Base-by-base conservation (phyloP, 495 filamentous ascomycete genomes). In the Gamarada debralockiae region DNA sequence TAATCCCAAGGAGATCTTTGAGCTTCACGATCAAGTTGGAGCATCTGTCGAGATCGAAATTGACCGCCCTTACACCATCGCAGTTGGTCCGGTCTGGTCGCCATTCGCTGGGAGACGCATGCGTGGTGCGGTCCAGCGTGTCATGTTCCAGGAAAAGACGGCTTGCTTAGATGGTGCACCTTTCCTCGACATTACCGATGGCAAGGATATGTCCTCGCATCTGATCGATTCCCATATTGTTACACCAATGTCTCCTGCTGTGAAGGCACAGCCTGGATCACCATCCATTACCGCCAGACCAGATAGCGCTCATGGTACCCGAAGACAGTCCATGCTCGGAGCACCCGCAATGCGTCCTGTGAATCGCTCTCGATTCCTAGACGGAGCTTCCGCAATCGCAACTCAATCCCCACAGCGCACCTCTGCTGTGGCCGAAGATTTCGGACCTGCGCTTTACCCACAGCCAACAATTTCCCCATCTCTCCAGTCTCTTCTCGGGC, bases 1-100 rank as follows among this genome's bases (percentile, higher is more conserved):
- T 57, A 91, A 90, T 58, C 89, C 89, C 17, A 90, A 86, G 74
- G 80, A 78, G 59, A 93, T 93, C 56, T 93, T 92, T 53, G 87
- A 92, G 71, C 77, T 93, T 41, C 89, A 93, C 57, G 89, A 93
- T 57, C 89, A 93, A 64, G 70, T 81, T 15, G 84, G 83, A 51
- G 82, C 85, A 48, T 82, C 78, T 10, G 72, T 92, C 24, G 89
- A 93, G 69, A 74, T 91, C 44, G 89, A 92, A 69, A 73, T 91
- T 63, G 79, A 77, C 50, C 78, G 86, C 15, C 79, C 83, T 1
- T 86, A 88, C 61, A 66, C 77, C 6, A 73, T 84, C 55, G 27
- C 43, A 17, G 68, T 81, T 57, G 70, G 67, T 57, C 62, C 72
- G 21, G 58, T 73, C 29, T 91, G 87, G 87, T 92, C 88, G 48